phyloP scores from a whole-genome alignment of 2,329 filamentous ascomycete species.

The Malbranchea zuffiana region DNA sequence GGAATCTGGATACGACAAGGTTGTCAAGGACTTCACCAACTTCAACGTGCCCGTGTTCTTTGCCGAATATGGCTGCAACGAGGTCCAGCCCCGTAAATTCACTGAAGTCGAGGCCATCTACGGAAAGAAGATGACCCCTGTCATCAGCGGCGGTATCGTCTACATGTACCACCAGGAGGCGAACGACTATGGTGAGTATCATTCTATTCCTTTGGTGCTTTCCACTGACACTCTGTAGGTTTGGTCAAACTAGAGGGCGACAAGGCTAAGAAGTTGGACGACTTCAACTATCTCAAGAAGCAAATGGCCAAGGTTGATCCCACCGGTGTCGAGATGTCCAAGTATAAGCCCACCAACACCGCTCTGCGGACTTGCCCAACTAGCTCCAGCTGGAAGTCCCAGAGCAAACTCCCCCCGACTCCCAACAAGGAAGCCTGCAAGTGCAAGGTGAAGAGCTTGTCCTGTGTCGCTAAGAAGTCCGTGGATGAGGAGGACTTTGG shows the following conservation, averaged over 20 bases:
- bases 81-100: slow-evolving; percentile 60
- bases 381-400: slow-evolving; percentile 57
- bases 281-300: slow-evolving; percentile 63
- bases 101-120: slow-evolving; percentile 77
- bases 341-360: slow-evolving; percentile 66
- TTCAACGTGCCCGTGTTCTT: slow-evolving; percentile 97
- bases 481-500: slow-evolving; percentile 51
- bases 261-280: slow-evolving; percentile 54
- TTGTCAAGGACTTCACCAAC: slow-evolving; percentile 73
- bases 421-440: slow-evolving; percentile 69
- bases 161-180: slow-evolving; percentile 96
- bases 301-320: slow-evolving; percentile 60
- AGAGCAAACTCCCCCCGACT: slow-evolving; percentile 60
- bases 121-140: slow-evolving; percentile 64
- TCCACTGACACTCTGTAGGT: slow-evolving; percentile 18
- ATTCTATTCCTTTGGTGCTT: not conserved
- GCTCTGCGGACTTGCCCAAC: slow-evolving; percentile 60
- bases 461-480: slow-evolving; percentile 54
- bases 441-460: slow-evolving; percentile 70
- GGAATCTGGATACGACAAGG: slow-evolving; percentile 66
- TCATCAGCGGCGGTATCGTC: slow-evolving; percentile 93
- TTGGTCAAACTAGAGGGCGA: slow-evolving; percentile 52
- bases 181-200: slow-evolving; percentile 68
- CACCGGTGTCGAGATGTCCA: slow-evolving; percentile 50
- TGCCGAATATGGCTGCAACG: slow-evolving; percentile 96